Conservation (phyloP, 371 early-diverging fungal species). For the Zopfochytrium polystomum region DNA sequence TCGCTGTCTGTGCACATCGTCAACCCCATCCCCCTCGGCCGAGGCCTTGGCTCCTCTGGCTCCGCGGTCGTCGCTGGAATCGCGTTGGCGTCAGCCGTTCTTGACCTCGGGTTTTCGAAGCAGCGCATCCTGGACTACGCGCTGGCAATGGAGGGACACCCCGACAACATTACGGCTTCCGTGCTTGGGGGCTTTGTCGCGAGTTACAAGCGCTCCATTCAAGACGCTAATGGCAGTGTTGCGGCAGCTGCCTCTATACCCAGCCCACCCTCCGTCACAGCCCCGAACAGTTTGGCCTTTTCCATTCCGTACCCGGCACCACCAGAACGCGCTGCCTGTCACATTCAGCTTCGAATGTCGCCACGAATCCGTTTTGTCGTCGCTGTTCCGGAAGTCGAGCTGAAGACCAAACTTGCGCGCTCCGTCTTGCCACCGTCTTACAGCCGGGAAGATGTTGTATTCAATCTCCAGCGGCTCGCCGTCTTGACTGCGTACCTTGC, state of each 20-base stretch:
- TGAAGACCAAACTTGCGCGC: conserved; percentile 87
- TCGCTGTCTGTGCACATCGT: conserved; percentile 65
- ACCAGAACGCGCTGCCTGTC: conserved; percentile 12
- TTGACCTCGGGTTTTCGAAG: conserved; percentile 60
- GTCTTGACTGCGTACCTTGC: conserved; percentile 81
- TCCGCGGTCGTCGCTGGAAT: conserved; percentile 95
- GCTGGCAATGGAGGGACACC: conserved; percentile 89
- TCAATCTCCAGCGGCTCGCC: conserved; percentile 89
- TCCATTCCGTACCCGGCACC: conserved; percentile 14
- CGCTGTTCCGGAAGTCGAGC: conserved; percentile 85
- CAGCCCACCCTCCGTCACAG: neutral
- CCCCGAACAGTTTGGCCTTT: neutral
- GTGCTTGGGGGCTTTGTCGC: conserved; percentile 92
- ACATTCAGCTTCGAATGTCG: conserved; percentile 24
- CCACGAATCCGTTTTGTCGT: conserved; percentile 73
- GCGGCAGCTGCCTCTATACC: neutral
- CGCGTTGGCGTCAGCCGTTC: conserved; percentile 73
- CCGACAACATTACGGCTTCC: conserved; percentile 93
- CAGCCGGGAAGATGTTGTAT: conserved; percentile 78
- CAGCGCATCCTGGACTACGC: conserved; percentile 83
- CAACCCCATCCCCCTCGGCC: conserved; percentile 91
- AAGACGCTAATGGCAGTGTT: conserved; percentile 6
- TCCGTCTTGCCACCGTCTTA: conserved; percentile 80
- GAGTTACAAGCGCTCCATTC: conserved; percentile 35
- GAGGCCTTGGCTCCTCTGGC: conserved; percentile 94